Conservation (phyloP, 768 basidiomycete species). For the Suillus subaureus region DNA sequence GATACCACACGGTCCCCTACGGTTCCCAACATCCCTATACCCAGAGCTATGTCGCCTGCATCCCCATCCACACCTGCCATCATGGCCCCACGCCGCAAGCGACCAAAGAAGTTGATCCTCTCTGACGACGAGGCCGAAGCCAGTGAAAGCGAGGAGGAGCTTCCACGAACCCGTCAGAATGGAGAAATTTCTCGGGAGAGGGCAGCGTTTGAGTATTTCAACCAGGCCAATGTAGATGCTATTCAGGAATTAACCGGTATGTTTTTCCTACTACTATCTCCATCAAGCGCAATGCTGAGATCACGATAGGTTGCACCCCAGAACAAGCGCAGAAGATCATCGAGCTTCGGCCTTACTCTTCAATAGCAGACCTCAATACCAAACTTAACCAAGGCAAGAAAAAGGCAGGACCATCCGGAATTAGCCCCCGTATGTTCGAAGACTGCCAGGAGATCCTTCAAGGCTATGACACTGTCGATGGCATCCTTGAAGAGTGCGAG, state of each 20-base stretch:
- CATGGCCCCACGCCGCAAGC: conserved; percentile 45
- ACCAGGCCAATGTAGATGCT: conserved; percentile 59
- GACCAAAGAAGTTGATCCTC: conserved; percentile 60
- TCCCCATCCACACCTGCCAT: conserved; percentile 47
- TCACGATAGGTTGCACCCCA: conserved; percentile 63
- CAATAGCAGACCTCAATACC: conserved; percentile 68
- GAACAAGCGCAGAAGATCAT: conserved; percentile 84
- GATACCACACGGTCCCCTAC: conserved; percentile 43
- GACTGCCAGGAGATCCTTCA: conserved; percentile 84
- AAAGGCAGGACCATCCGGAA: conserved; percentile 78
- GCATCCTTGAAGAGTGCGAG: conserved; percentile 87
- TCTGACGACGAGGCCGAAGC: conserved; percentile 66
- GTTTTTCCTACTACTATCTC: conserved; percentile 19
- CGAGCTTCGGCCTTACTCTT: conserved; percentile 76
- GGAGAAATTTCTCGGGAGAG: conserved; percentile 44
- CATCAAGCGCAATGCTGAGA: conserved; percentile 11
- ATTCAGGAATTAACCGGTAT: conserved; percentile 77
- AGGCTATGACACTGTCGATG: conserved; percentile 88
- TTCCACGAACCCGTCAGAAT: conserved; percentile 31
- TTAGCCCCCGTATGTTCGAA: conserved; percentile 89
- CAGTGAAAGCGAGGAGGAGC: conserved; percentile 51
- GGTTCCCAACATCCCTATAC: conserved; percentile 37
- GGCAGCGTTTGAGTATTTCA: conserved; percentile 70
- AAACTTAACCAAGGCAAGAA: conserved; percentile 88
- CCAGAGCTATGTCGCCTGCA: conserved; percentile 36